Percentiles rank a stretch among this genome's conserved stretches.
phyloP scores from a whole-genome alignment of 192 early-diverging fungal genomes.

The Anaeromyces robustus region DNA sequence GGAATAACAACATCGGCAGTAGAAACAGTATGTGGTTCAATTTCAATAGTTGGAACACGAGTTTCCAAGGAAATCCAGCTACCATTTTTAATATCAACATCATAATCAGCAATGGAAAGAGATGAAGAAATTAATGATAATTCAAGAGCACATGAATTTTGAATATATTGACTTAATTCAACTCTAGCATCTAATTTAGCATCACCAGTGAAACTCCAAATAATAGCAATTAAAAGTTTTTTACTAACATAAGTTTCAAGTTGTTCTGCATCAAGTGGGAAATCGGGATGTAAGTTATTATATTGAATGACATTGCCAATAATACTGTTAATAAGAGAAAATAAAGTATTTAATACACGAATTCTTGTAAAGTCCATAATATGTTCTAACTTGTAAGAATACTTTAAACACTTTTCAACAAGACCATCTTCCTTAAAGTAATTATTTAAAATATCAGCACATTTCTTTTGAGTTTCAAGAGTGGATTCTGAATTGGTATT shows the following conservation, averaged over 20 bases:
- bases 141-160: slow-evolving; percentile 54
- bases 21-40: slow-evolving; percentile 77
- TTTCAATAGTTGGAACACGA: slow-evolving; percentile 84
- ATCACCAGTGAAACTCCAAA: slow-evolving; percentile 96
- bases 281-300: slow-evolving; percentile 82
- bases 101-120: slow-evolving; percentile 69
- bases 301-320: slow-evolving; percentile 73
- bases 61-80: slow-evolving; percentile 84
- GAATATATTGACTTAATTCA: slow-evolving; percentile 67
- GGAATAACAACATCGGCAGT: slow-evolving; percentile 91
- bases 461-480: slow-evolving; percentile 45
- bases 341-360: slow-evolving; percentile 70
- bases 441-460: slow-evolving; percentile 54
- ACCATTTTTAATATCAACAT: slow-evolving; percentile 59
- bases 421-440: slow-evolving; percentile 61
- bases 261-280: slow-evolving; percentile 68
- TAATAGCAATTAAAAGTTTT: slow-evolving; percentile 61
- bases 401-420: slow-evolving; percentile 50
- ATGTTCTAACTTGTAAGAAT: slow-evolving; percentile 62
- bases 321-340: slow-evolving; percentile 80
- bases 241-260: slow-evolving; percentile 66
- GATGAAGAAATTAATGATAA: slow-evolving; percentile 30
- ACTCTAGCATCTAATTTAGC: slow-evolving; percentile 51
- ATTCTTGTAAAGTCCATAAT: slow-evolving; percentile 95
- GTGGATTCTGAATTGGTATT: not conserved